Conservation (phyloP, 768 basidiomycete genomes). For the Panaeolus papilionaceus region DNA sequence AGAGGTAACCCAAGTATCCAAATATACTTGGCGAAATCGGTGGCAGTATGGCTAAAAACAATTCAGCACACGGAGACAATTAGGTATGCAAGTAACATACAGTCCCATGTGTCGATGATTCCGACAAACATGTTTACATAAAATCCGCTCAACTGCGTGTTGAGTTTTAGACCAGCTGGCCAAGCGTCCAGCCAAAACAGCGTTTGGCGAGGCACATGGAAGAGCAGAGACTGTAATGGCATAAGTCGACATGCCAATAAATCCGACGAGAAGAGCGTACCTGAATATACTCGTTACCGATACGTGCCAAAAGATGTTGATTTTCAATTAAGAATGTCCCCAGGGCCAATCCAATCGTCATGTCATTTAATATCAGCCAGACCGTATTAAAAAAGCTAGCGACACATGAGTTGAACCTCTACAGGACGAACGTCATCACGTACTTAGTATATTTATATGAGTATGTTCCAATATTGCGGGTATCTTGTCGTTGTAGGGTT, state of each 20-base stretch:
- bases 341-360: conserved; percentile 81
- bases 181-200: conserved; percentile 91
- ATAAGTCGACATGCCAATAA: conserved; percentile 9
- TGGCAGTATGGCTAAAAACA: conserved; percentile 22
- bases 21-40: conserved; percentile 17
- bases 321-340: conserved; percentile 78
- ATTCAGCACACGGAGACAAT: conserved; percentile 31
- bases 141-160: conserved; percentile 90
- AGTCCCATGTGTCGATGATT: conserved; percentile 71
- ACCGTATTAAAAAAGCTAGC: conserved; percentile 87
- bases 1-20: conserved; percentile 33
- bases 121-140: conserved; percentile 76
- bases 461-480: conserved; percentile 44
- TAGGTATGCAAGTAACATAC: conserved; percentile 49
- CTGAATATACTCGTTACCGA: conserved; percentile 43
- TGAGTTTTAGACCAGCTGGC: conserved; percentile 96
- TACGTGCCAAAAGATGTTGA: conserved; percentile 48
- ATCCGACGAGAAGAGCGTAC: conserved; percentile 33
- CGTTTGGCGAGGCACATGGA: conserved; percentile 33
- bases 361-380: conserved; percentile 91
- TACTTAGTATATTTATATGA: conserved; percentile 76
- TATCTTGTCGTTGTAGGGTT: conserved; percentile 42
- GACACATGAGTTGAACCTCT: not conserved
- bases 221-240: conserved; percentile 42
- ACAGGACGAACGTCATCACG: conserved; percentile 20